These are phyloP conservation scores for Colletotrichum sidae DNA, from an alignment of 2,329 filamentous ascomycete genomes.

Conservation along the genomic window DNA sequence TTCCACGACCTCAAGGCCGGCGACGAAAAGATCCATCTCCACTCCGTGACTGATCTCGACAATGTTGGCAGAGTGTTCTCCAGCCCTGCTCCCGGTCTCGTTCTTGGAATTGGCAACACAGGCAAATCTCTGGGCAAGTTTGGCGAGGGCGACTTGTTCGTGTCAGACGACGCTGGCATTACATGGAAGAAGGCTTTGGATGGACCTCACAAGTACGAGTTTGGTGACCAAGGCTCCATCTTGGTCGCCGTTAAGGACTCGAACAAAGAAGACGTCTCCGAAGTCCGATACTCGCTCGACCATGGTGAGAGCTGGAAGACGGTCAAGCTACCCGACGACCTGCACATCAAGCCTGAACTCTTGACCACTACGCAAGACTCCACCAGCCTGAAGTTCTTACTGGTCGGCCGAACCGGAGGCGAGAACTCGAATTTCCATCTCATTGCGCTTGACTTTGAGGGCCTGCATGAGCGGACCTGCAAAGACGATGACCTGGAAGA, in stretches of 20 bases:
- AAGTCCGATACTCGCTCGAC: conserved; percentile 83
- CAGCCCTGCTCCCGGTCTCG: conserved; percentile 89
- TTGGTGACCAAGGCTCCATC: conserved; percentile 92
- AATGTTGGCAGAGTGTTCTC: conserved; percentile 92
- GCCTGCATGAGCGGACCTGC: conserved; percentile 84
- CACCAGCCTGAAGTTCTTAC: conserved; percentile 89
- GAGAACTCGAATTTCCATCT: conserved; percentile 68
- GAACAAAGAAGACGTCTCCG: conserved; percentile 66
- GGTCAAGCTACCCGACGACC: conserved; percentile 72
- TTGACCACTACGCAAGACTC: conserved; percentile 93
- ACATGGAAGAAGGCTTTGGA: conserved; percentile 83
- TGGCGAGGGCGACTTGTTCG: conserved; percentile 80
- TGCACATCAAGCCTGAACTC: conserved; percentile 77
- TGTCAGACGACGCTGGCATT: conserved; percentile 91
- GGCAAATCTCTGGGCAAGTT: conserved; percentile 80
- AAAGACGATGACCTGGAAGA: conserved; percentile 82
- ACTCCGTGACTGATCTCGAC: conserved; percentile 87
- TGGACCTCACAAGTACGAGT: conserved; percentile 94
- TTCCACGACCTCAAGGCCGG: conserved; percentile 80
- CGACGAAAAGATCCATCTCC: conserved; percentile 81
- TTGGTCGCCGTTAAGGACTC: conserved; percentile 86
- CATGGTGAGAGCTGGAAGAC: conserved; percentile 88
- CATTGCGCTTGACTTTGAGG: conserved; percentile 85
- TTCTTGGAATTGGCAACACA: conserved; percentile 94
- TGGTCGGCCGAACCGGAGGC: conserved; percentile 72